Evolutionary conservation across 1,139 yeast genomes (phyloP), one percentile per base, ranked within the genome.

Genomic region (Taphrina sp.): DNA sequence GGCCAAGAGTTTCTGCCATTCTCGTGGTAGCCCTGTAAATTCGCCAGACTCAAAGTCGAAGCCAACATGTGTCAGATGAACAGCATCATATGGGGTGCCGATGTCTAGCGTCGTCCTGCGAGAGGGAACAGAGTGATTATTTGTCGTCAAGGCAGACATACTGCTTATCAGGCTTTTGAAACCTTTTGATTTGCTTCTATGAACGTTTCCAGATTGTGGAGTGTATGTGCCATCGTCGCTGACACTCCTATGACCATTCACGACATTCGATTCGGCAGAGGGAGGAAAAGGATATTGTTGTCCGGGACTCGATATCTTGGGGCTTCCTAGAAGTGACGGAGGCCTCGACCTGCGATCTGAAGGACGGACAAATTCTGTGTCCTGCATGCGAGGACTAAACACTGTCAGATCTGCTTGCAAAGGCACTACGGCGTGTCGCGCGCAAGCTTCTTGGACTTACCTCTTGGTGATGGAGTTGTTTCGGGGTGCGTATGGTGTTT

Each of bases 21-120:
- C 96, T 46, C 80, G 81, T 1, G 97, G 98, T 56, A 90, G 75
- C 1, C 96, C 97, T 1, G 92, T 85, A 65, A 85, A 90, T 58
- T 86, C 83, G 7, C 96, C 95, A 31, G 92, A 83, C 63, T 81
- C 83, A 24, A 76, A 71, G 68, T 90, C 92, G 59, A 85, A 83
- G 20, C 95, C 96, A 10, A 92, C 97, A 69, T 92, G 97, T 2
- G 95, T 88, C 38, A 88, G 85, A 67, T 89, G 95, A 65, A 87
- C 84, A 28, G 95, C 86, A 66, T 87, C 89, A 69, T 84, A 88
- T 0, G 97, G 97, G 0, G 89, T 83, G 34, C 95, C 85, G 52
- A 92, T 89, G 63, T 82, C 83, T 70, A 84, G 42, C 10, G 41
- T 37, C 20, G 23, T 37, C 12, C 49, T 23, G 23, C 45, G 31